A percentile compares a stretch with the other conserved stretches of the same genome.
Conservation (phyloP, 192 early-diverging fungal genomes). For the Diversispora epigaea region DNA sequence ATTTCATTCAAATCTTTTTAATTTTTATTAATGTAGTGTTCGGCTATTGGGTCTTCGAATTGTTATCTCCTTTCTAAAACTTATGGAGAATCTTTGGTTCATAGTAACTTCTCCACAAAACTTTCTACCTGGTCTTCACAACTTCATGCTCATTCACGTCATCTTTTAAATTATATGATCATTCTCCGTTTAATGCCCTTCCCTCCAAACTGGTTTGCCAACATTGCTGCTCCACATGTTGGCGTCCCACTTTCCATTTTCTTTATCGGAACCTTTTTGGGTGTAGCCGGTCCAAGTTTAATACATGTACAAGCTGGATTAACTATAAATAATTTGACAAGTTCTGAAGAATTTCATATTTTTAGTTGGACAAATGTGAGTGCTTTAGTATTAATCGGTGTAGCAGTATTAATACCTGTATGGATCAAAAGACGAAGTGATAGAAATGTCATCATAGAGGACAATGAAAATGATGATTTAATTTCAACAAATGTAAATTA, state of each 20-base stretch:
- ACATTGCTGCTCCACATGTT: constrained; percentile 59
- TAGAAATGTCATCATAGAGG: too few species aligned
- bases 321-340: constrained; percentile 47
- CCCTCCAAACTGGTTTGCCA: constrained; percentile 62
- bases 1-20: neutral
- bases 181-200: constrained; percentile 55
- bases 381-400: constrained; percentile 12
- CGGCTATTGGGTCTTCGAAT: constrained; percentile 52
- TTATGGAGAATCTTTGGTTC: constrained; percentile 51
- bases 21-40: constrained; percentile 42
- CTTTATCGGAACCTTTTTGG: constrained; percentile 57
- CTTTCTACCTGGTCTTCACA: neutral
- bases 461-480: too few species aligned
- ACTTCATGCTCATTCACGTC: constrained; percentile 45
- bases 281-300: constrained; percentile 51
- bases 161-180: constrained; percentile 62
- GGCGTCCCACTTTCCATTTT: constrained; percentile 52
- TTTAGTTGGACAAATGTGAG: constrained; percentile 14
- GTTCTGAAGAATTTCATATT: neutral
- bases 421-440: neutral
- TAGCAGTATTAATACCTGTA: constrained; percentile 22
- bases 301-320: constrained; percentile 61
- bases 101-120: constrained; percentile 37
- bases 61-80: constrained; percentile 53
- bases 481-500: too few species aligned